Conservation (phyloP, 75 land plant species). For the Isoetes taiwanensis region DNA sequence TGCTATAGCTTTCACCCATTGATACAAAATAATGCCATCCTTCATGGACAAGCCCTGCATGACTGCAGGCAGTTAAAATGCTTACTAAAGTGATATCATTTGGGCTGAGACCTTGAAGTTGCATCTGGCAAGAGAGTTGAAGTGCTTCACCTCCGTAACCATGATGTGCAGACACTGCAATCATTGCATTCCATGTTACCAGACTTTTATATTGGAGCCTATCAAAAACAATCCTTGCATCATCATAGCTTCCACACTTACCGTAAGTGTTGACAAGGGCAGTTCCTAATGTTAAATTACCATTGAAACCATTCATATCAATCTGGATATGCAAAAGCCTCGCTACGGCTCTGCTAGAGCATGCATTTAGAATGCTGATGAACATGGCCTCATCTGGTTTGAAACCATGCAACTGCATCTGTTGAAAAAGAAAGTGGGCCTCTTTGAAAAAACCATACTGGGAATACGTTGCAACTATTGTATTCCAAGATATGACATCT, state of each 20-base stretch:
- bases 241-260: constrained; percentile 27
- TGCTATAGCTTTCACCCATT: constrained; percentile 19
- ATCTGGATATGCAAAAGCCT: too few relatives aligned
- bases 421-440: too few relatives aligned
- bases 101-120: constrained; percentile 10
- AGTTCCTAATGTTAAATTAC: too few relatives aligned
- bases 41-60: constrained; percentile 34
- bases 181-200: constrained; percentile 31
- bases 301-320: too few relatives aligned
- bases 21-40: constrained; percentile 25
- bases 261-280: constrained; percentile 30
- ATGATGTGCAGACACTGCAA: constrained; percentile 20
- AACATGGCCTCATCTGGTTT: too few relatives aligned
- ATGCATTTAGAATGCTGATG: too few relatives aligned
- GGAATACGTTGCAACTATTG: too few relatives aligned
- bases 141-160: constrained; percentile 22
- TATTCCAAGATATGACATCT: too few relatives aligned
- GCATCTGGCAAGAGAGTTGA: constrained; percentile 17
- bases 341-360: too few relatives aligned
- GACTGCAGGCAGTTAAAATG: constrained; percentile 36
- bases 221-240: constrained; percentile 13
- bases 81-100: constrained; percentile 26
- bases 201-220: constrained; percentile 19
- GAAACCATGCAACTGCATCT: too few relatives aligned
- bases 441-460: too few relatives aligned